Base-by-base conservation (phyloP, 495 filamentous ascomycete genomes). In the Glonium stellatum region DNA sequence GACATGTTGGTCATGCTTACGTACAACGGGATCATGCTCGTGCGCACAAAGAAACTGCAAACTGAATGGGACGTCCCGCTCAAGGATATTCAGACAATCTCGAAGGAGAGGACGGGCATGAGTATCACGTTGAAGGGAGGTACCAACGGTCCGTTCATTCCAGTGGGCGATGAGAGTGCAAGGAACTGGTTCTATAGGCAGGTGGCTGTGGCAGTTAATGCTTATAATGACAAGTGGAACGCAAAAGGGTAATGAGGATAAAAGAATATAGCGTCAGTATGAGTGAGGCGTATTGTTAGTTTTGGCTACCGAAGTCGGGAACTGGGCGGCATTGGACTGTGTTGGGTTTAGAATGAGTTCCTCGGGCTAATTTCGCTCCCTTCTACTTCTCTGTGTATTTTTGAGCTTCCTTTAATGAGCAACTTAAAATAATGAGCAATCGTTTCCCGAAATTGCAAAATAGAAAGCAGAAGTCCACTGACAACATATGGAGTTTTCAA, bases 1-100 rank as follows among this genome's bases (percentile, higher is more conserved):
- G 93, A 97, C 67, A 88, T 95, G 82, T 82, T 97, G 54, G 88
- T 97, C 59, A 89, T 98, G 85, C 81, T 98, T 62, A 97, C 93
- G 19, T 98, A 95, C 70, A 83, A 84, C 54, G 81, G 88, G 5
- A 96, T 98, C 71, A 85, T 97, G 82, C 83, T 97, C 23, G 86
- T 98, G 61, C 82, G 90, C 66, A 87, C 84, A 27, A 86, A 93
- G 72, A 86, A 84, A 71, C 77, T 98, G 65, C 81, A 82, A 62
- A 90, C 83, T 36, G 92, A 97, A 72, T 98, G 93, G 93, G 92
- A 97, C 66, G 89, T 97, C 23, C 88, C 89, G 34, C 77, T 98
- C 51, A 96, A 93, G 65, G 92, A 98, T 67, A 85, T 98, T 39
- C 92, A 97, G 80, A 96, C 90, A 0, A 97, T 98, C 59, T 86